phyloP scores from a whole-genome alignment of 2,329 filamentous ascomycete species.

The Neofusicoccum cordaticola region DNA sequence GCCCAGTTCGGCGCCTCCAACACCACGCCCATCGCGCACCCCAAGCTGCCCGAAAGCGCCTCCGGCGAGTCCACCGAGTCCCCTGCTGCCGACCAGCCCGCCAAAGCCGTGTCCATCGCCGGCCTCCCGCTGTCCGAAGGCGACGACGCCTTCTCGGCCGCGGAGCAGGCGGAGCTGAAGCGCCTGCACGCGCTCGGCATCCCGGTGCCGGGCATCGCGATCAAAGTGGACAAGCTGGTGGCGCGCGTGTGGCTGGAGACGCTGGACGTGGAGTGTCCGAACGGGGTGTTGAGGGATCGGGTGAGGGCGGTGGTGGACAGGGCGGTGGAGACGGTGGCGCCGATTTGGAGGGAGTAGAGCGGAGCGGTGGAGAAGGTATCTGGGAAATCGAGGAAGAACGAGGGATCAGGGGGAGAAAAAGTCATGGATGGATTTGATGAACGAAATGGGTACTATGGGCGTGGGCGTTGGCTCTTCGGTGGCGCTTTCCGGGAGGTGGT shows the following conservation, averaged over 20 bases:
- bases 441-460: background rate
- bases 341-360: slow-evolving; percentile 49
- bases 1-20: slow-evolving; percentile 82
- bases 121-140: slow-evolving; percentile 17
- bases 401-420: too few species aligned
- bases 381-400: background rate
- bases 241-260: slow-evolving; percentile 91
- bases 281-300: slow-evolving; percentile 75
- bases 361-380: too few species aligned
- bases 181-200: slow-evolving; percentile 81
- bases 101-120: slow-evolving; percentile 22
- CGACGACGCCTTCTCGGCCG: slow-evolving; percentile 20
- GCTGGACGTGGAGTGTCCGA: slow-evolving; percentile 81
- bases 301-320: slow-evolving; percentile 87
- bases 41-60: slow-evolving; percentile 44
- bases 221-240: slow-evolving; percentile 82
- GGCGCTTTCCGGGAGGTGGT: too few species aligned
- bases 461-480: background rate
- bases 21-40: slow-evolving; percentile 71
- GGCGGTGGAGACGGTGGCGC: slow-evolving; percentile 81
- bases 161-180: slow-evolving; percentile 60
- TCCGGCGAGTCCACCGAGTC: slow-evolving; percentile 15
- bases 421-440: too few species aligned
- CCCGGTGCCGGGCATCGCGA: slow-evolving; percentile 82
- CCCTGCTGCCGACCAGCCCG: slow-evolving; percentile 24